Percentiles rank a stretch among this genome's conserved stretches.
phyloP scores from a whole-genome alignment of 1,139 yeast genomes.

The Candida albicans region DNA sequence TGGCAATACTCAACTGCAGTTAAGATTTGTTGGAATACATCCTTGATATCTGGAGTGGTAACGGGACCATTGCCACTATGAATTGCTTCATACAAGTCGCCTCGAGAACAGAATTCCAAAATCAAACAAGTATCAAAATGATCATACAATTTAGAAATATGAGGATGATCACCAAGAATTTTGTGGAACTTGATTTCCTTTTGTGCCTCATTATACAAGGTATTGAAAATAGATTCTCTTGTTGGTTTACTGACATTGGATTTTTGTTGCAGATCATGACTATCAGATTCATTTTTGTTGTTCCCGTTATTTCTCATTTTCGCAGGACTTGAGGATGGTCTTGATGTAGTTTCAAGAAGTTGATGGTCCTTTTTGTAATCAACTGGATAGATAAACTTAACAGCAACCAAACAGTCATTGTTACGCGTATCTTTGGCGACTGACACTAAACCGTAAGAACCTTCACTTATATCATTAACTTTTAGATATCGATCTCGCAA shows the following conservation, averaged over 20 bases:
- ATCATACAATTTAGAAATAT: slow-evolving; percentile 69
- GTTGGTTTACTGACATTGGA: slow-evolving; percentile 10
- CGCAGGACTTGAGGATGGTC: slow-evolving; percentile 42
- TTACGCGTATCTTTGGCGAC: slow-evolving; percentile 69
- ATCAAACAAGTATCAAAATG: slow-evolving; percentile 79
- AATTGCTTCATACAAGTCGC: slow-evolving; percentile 92
- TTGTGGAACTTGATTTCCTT: slow-evolving; percentile 78
- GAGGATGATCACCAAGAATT: slow-evolving; percentile 62
- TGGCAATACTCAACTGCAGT: slow-evolving; percentile 82
- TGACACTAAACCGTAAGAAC: slow-evolving; percentile 90
- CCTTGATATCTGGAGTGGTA: slow-evolving; percentile 71
- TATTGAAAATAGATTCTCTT: slow-evolving; percentile 29
- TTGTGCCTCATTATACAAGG: slow-evolving; percentile 62
- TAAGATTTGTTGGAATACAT: slow-evolving; percentile 73
- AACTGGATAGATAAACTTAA: slow-evolving; percentile 70
- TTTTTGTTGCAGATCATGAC: background rate
- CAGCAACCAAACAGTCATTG: slow-evolving; percentile 65
- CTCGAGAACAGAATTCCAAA: slow-evolving; percentile 85
- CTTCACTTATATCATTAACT: slow-evolving; percentile 81
- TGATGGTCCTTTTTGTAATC: slow-evolving; percentile 29
- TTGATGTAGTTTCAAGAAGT: slow-evolving; percentile 13
- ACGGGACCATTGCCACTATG: slow-evolving; percentile 79
- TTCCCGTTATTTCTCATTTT: slow-evolving; percentile 24
- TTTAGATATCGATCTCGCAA: slow-evolving; percentile 65
- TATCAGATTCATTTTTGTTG: slow-evolving; percentile 8